A percentile compares a stretch with the other conserved stretches of the same genome.
Conservation (phyloP, 2,329 filamentous ascomycete genomes). For the Emmonsiellopsis sp. region DNA sequence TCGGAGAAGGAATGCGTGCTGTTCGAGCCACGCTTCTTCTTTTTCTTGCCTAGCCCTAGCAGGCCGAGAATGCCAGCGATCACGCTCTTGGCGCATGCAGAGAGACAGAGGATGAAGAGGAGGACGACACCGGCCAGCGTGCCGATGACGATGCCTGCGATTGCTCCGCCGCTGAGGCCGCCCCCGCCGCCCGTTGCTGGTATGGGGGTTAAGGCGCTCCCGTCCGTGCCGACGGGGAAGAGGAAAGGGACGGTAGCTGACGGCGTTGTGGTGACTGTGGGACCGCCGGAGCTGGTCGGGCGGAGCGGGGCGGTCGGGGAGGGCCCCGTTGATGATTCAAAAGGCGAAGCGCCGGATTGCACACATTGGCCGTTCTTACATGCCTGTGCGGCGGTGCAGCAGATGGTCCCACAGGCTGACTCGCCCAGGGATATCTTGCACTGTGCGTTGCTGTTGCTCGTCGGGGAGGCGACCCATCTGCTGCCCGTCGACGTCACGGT, state of each 20-base stretch:
- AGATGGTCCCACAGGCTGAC: conserved; percentile 33
- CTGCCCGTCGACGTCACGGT: conserved; percentile 48
- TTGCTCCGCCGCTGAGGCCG: conserved; percentile 40
- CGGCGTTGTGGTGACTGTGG: conserved; percentile 34
- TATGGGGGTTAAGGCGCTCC: conserved; percentile 26
- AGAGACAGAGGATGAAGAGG: conserved; percentile 35
- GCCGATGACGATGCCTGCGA: conserved; percentile 43
- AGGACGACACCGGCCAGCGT: conserved; percentile 36
- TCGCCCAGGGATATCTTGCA: conserved; percentile 41
- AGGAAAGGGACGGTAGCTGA: conserved; percentile 37
- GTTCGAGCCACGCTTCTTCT: conserved; percentile 20
- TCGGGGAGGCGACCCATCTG: conserved; percentile 21
- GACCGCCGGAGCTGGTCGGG: conserved; percentile 34
- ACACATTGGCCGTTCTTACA: conserved; percentile 33
- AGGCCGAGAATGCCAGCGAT: conserved; percentile 32
- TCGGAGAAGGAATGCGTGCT: conserved; percentile 13
- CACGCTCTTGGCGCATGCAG: conserved; percentile 33
- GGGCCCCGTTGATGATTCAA: conserved; percentile 24
- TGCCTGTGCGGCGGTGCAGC: conserved; percentile 35
- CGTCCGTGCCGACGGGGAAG: conserved; percentile 36
- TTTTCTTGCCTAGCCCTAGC: conserved; percentile 30
- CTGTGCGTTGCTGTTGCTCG: conserved; percentile 18
- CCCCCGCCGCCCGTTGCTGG: conserved; percentile 21
- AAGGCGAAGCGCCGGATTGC: conserved; percentile 29
- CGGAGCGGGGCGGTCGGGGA: conserved; percentile 32